Evolutionary conservation across 1,139 yeast genomes (phyloP), one percentile per base, ranked within the genome.

Genomic region (Debaryomyces nepalensis): DNA sequence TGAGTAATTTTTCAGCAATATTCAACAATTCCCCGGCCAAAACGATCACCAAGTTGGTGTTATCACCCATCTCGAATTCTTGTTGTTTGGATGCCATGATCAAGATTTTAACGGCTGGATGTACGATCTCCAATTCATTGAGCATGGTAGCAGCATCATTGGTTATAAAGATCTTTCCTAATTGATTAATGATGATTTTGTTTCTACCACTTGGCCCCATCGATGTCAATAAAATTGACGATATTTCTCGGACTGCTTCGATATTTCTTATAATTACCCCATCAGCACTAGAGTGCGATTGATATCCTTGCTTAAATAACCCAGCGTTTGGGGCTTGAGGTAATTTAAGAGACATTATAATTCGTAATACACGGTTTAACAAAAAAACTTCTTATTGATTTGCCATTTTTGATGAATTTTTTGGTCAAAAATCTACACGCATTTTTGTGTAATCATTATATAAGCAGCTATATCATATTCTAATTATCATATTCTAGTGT

Each of bases 171-270:
- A 87, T 86, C 64, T 84, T 90, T 45, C 91, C 91, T 53, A 87
- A 61, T 47, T 69, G 65, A 68, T 93, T 93, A 44, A 91, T 97
- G 57, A 93, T 85, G 63, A 95, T 90, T 77, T 93, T 93, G 67
- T 91, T 93, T 58, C 97, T 80, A 40, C 99, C 99, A 66, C 95
- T 87, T 46, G 99, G 99, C 5, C 99, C 99, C 75, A 93, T 87
- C 7, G 97, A 89, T 4, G 98, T 90, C 49, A 91, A 78, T 50
- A 95, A 87, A 81, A 93, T 90, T 42, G 84, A 81, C 46, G 96
- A 82, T 64, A 95, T 87, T 64, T 93, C 98, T 57, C 96, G 81
- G 42, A 95, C 93, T 2, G 99, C 99, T 55, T 87, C 88, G 53
- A 93, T 89, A 61, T 95, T 93, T 60, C 97, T 81, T 54, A 81